Evolutionary conservation across 2,329 filamentous ascomycete genomes (phyloP).

Genomic region (Sphaerostilbella broomeana): DNA sequence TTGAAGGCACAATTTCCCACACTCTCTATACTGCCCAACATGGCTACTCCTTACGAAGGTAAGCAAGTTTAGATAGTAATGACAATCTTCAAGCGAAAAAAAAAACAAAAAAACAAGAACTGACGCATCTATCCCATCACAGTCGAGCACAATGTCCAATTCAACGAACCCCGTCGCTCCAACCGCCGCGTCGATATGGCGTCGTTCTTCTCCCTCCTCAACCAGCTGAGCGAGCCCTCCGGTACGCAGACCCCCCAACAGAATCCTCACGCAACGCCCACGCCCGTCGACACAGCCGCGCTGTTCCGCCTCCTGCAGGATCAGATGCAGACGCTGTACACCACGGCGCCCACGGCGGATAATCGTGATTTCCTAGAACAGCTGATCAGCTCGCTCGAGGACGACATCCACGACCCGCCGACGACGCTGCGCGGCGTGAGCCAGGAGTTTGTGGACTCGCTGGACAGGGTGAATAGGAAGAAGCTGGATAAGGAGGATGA

Average conservation of each 20-base stretch:
- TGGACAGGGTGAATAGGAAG: conserved; percentile 52
- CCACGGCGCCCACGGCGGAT: conserved; percentile 40
- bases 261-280: conserved; percentile 53
- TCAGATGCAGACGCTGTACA: conserved; percentile 47
- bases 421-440: conserved; percentile 46
- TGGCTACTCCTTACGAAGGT: conserved; percentile 55
- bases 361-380: conserved; percentile 45
- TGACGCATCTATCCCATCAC: conserved; percentile 2
- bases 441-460: conserved; percentile 52
- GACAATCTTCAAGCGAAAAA: neutral
- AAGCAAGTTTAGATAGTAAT: conserved; percentile 1
- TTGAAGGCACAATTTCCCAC: too few species aligned
- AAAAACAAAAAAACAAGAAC: neutral
- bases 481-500: conserved; percentile 42
- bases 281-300: conserved; percentile 51
- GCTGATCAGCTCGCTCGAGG: conserved; percentile 42
- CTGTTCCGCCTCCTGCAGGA: conserved; percentile 53
- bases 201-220: conserved; percentile 52
- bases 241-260: conserved; percentile 33
- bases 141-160: conserved; percentile 61
- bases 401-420: conserved; percentile 47
- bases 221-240: conserved; percentile 40
- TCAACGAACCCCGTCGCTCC: conserved; percentile 31
- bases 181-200: conserved; percentile 57
- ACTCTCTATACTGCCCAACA: conserved; percentile 22